Evolutionary conservation across 2,329 filamentous ascomycete species (phyloP).

Genomic region (Septoria linicola): DNA sequence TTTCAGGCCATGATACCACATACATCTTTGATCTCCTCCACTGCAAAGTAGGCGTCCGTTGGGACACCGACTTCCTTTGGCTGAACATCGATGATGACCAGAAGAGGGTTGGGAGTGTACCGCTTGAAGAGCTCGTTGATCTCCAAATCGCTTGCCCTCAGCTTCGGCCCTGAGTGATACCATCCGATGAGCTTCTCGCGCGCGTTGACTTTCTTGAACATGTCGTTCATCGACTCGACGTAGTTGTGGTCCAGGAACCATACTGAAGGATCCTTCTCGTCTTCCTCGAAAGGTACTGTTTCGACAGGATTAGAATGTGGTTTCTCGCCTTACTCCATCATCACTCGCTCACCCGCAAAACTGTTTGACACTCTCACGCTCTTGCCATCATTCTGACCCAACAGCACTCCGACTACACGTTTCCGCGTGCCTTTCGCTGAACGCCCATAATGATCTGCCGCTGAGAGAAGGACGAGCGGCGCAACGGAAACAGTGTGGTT

Average conservation of each 20-base stretch:
- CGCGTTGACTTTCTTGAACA: slow-evolving; percentile 99
- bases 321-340: slow-evolving; percentile 17
- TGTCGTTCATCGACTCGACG: slow-evolving; percentile 98
- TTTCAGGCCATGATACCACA: too few relatives aligned
- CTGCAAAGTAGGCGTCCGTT: slow-evolving; percentile 97
- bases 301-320: slow-evolving; percentile 9
- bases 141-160: slow-evolving; percentile 92
- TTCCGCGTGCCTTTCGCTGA: slow-evolving; percentile 83
- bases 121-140: slow-evolving; percentile 99
- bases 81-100: slow-evolving; percentile 98
- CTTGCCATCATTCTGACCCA: slow-evolving; percentile 95
- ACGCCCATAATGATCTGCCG: slow-evolving; percentile 96
- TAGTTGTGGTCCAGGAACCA: slow-evolving; percentile 99
- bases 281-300: slow-evolving; percentile 94
- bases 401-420: slow-evolving; percentile 88
- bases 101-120: slow-evolving; percentile 92
- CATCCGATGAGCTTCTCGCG: slow-evolving; percentile 98
- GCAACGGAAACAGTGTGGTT: slow-evolving; percentile 94
- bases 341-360: slow-evolving; percentile 71
- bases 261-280: slow-evolving; percentile 96
- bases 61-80: slow-evolving; percentile 97
- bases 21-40: slow-evolving; percentile 99
- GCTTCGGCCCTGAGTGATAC: slow-evolving; percentile 98
- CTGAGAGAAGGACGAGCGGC: slow-evolving; percentile 94
- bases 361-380: slow-evolving; percentile 98